A percentile compares a stretch with the other conserved stretches of the same genome.
These are phyloP conservation scores for Diaporthe longicolla DNA, from an alignment of 2,329 filamentous ascomycete species.

Conservation along the genomic window DNA sequence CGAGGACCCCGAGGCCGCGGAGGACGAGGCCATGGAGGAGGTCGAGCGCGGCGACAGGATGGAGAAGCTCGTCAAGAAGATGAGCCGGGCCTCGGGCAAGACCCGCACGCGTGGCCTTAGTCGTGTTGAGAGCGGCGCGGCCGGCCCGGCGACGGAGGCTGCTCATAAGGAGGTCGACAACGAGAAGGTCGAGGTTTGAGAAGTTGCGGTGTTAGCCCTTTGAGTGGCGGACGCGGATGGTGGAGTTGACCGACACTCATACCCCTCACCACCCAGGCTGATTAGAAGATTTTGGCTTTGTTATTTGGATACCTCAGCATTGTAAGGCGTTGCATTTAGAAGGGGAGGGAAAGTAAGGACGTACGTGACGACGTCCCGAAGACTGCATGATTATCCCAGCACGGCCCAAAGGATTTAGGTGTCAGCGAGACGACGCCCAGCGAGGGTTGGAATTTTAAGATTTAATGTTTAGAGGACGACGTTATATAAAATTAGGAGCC, in stretches of 20 bases:
- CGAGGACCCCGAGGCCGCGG: slow-evolving; percentile 35
- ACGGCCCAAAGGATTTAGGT: background rate
- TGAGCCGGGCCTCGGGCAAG: slow-evolving; percentile 39
- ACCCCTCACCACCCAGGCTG: background rate
- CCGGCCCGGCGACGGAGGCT: background rate
- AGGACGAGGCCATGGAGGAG: slow-evolving; percentile 41
- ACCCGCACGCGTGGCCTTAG: slow-evolving; percentile 32
- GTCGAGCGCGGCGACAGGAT: slow-evolving; percentile 37
- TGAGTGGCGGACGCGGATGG: background rate
- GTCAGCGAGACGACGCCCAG: background rate
- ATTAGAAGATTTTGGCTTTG: background rate
- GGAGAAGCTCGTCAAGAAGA: slow-evolving; percentile 40
- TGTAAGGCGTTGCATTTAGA: slow-evolving; percentile 40
- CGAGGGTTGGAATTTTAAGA: background rate
- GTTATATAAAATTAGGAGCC: background rate
- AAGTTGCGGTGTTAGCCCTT: background rate
- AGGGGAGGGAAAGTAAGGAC: slow-evolving; percentile 4
- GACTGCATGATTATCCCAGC: slow-evolving; percentile 3
- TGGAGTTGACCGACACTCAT: background rate
- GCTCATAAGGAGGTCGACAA: background rate
- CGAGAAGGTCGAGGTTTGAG: slow-evolving; percentile 31
- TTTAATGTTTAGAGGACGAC: slow-evolving; percentile 14
- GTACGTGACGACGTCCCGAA: background rate
- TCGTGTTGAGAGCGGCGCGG: background rate
- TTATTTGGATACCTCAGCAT: slow-evolving; percentile 37